These are phyloP conservation scores for Crithidia brevicula DNA, from an alignment of 208 protist species.

Conservation along the genomic window DNA sequence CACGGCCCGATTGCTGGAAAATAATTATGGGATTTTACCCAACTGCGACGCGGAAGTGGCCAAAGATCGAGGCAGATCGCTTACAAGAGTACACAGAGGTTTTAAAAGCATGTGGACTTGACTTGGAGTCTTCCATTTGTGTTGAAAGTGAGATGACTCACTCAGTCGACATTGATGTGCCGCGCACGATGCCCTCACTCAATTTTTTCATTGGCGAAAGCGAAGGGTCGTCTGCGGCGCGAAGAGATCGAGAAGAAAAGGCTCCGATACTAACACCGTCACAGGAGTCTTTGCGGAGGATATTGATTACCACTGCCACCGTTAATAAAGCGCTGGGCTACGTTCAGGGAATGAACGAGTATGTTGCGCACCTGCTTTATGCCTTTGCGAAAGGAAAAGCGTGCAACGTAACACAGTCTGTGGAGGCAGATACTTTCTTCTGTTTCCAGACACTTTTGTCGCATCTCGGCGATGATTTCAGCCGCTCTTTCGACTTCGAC, in stretches of 20 bases:
- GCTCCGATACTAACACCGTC: constrained; percentile 15
- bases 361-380: constrained; percentile 77
- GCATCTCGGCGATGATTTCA: constrained; percentile 80
- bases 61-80: constrained; percentile 22
- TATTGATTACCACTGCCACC: constrained; percentile 68
- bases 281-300: constrained; percentile 65
- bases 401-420: constrained; percentile 29
- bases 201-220: constrained; percentile 66
- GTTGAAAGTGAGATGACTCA: constrained; percentile 15
- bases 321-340: constrained; percentile 82
- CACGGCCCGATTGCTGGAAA: constrained; percentile 64
- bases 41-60: constrained; percentile 32
- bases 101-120: constrained; percentile 22
- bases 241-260: neutral
- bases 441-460: constrained; percentile 78
- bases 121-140: neutral
- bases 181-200: constrained; percentile 81
- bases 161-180: constrained; percentile 78
- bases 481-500: constrained; percentile 61
- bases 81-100: constrained; percentile 19
- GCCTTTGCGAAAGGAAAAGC: constrained; percentile 52
- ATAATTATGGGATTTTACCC: constrained; percentile 80
- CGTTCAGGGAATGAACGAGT: constrained; percentile 88
- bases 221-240: neutral
- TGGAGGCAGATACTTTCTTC: constrained; percentile 77